phyloP scores from a whole-genome alignment of 768 basidiomycete genomes.

The Boletus tylopilopsis region DNA sequence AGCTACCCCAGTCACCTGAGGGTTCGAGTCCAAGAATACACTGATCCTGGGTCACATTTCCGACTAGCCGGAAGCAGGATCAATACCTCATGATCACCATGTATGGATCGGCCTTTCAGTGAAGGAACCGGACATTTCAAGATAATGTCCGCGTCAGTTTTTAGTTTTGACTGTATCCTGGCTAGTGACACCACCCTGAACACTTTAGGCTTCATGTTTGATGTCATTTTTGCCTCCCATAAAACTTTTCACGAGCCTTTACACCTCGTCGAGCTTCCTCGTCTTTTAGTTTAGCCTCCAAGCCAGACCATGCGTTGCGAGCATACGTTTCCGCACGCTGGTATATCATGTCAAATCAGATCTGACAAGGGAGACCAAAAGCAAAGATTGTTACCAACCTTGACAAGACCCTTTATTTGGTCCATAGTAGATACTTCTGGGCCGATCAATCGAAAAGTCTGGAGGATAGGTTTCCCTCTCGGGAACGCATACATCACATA shows the following conservation, averaged over 20 bases:
- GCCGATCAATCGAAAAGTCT: constrained; percentile 64
- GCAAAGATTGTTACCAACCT: constrained; percentile 38
- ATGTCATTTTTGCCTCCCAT: constrained; percentile 19
- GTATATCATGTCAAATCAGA: constrained; percentile 43
- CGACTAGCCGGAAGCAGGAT: too few species aligned
- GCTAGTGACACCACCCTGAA: too few species aligned
- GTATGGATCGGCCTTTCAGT: too few species aligned
- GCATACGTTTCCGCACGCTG: constrained; percentile 71
- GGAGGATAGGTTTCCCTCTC: constrained; percentile 39
- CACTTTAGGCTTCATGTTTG: neutral
- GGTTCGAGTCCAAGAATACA: too few species aligned
- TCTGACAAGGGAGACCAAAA: neutral
- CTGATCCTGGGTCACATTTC: too few species aligned
- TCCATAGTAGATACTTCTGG: constrained; percentile 50
- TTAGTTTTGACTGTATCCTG: too few species aligned
- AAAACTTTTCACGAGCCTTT: constrained; percentile 56
- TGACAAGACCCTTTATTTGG: constrained; percentile 49
- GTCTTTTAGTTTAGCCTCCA: constrained; percentile 63
- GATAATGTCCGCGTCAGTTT: too few species aligned
- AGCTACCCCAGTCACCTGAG: too few species aligned
- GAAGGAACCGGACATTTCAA: too few species aligned
- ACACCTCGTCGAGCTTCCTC: constrained; percentile 58
- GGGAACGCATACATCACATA: constrained; percentile 65
- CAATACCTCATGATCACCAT: too few species aligned
- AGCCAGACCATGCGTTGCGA: constrained; percentile 46